Evolutionary conservation across 2,329 filamentous ascomycete species (phyloP).

Genomic region (Blastomyces percursus): DNA sequence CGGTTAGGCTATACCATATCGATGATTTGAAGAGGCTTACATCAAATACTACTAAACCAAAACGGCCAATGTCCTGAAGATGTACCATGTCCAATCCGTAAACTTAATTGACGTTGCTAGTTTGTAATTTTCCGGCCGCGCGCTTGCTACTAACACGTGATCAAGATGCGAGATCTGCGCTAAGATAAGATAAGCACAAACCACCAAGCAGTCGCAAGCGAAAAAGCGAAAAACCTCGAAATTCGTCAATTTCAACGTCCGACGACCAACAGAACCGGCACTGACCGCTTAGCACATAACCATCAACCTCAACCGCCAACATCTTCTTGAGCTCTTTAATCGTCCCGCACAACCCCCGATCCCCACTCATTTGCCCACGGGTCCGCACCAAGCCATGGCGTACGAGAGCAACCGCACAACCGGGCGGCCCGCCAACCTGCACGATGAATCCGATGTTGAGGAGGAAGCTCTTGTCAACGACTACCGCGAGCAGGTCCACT

Average conservation of each 20-base stretch:
- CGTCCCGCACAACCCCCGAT: conserved; percentile 10
- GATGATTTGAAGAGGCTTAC: not conserved
- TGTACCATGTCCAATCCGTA: not conserved
- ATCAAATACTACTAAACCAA: not conserved
- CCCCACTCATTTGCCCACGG: conserved; percentile 11
- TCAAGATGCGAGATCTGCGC: conserved; percentile 6
- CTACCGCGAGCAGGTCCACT: conserved; percentile 93
- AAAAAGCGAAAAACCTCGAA: conserved; percentile 37
- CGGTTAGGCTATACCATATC: not conserved
- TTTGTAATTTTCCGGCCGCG: not conserved
- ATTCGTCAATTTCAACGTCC: conserved; percentile 26
- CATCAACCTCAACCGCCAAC: not conserved
- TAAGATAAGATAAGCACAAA: conserved; percentile 39
- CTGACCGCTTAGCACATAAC: not conserved
- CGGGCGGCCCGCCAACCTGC: conserved; percentile 34
- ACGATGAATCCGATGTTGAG: conserved; percentile 86
- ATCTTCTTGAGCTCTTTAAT: not conserved
- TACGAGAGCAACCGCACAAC: conserved; percentile 36
- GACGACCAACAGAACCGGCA: conserved; percentile 27
- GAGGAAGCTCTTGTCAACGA: conserved; percentile 93
- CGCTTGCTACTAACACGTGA: conserved; percentile 9
- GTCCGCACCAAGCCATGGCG: conserved; percentile 28
- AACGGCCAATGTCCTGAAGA: not conserved
- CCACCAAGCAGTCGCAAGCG: conserved; percentile 15
- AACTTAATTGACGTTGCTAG: no score